Conservation (phyloP, 805 yeast genomes). For the Lachancea fermentati region DNA sequence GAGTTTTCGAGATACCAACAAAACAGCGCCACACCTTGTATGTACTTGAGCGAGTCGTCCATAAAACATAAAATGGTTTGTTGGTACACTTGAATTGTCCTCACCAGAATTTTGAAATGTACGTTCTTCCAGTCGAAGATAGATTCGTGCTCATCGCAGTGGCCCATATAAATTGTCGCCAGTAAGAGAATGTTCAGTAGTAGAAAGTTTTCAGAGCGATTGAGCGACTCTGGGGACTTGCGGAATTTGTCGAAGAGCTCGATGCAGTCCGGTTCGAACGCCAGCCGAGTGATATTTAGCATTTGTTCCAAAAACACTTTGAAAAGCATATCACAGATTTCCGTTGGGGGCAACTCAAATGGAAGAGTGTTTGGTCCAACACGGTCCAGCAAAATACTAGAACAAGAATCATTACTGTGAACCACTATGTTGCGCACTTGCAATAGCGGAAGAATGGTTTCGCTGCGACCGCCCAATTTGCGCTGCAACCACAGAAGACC, state of each 20-base stretch:
- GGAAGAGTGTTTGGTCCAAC: not conserved
- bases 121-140: slow-evolving; percentile 2
- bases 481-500: slow-evolving; percentile 7
- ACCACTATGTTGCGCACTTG: not conserved
- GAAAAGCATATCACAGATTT: slow-evolving; percentile 2
- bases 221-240: not conserved
- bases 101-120: slow-evolving; percentile 5
- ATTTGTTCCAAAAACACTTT: slow-evolving; percentile 1
- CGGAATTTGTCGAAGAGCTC: slow-evolving; percentile 1
- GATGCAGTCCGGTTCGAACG: not conserved
- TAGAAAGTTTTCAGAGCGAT: slow-evolving; percentile 2
- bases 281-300: slow-evolving; percentile 2
- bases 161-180: slow-evolving; percentile 3
- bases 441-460: slow-evolving; percentile 1
- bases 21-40: slow-evolving; percentile 45
- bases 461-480: slow-evolving; percentile 2
- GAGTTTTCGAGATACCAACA: slow-evolving; percentile 31
- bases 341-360: slow-evolving; percentile 5
- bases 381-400: slow-evolving; percentile 2
- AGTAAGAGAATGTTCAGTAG: slow-evolving; percentile 1
- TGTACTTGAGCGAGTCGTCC: slow-evolving; percentile 43
- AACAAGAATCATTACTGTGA: not conserved
- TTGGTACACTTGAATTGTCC: slow-evolving; percentile 4
- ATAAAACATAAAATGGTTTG: slow-evolving; percentile 18
- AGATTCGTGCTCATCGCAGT: not conserved